phyloP scores from a whole-genome alignment of 1,284 basidiomycete genomes.

The Athelia psychrophila region DNA sequence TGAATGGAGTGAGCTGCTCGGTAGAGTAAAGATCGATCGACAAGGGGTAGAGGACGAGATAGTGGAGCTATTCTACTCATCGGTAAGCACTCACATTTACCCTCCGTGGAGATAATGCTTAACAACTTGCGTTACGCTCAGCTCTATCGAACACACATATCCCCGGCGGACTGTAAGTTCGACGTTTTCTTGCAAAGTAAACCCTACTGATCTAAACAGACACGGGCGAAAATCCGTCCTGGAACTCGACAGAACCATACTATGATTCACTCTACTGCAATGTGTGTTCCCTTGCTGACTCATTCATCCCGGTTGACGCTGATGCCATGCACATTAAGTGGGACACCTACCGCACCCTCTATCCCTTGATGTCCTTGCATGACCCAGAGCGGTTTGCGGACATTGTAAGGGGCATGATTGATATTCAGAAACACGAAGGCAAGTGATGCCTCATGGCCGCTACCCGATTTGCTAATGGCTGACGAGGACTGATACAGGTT shows the following conservation, averaged over 20 bases:
- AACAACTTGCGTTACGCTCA: constrained; percentile 14
- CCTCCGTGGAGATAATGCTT: not conserved
- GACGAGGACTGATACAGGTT: constrained; percentile 35
- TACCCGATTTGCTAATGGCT: not conserved
- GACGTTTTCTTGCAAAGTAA: not conserved
- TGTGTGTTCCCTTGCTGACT: constrained; percentile 27
- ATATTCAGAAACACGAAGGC: constrained; percentile 68
- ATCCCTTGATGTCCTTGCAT: constrained; percentile 58
- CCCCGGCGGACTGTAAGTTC: constrained; percentile 61
- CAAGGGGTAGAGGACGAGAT: constrained; percentile 45
- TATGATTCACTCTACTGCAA: constrained; percentile 72
- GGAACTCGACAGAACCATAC: constrained; percentile 63
- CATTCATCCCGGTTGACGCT: not conserved
- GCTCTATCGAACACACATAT: constrained; percentile 65
- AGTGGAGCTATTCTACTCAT: constrained; percentile 56
- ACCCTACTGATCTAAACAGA: constrained; percentile 31
- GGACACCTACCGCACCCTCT: constrained; percentile 64
- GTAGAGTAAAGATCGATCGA: constrained; percentile 51
- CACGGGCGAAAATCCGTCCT: constrained; percentile 67
- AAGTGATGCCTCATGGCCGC: constrained; percentile 1
- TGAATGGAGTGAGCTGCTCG: constrained; percentile 55
- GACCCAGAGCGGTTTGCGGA: constrained; percentile 53
- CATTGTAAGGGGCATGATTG: constrained; percentile 60
- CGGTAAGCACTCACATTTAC: constrained; percentile 31
- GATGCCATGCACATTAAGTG: constrained; percentile 40